Evolutionary conservation across 139 green algal species (phyloP), one percentile per base, ranked within the genome.

Genomic region (Edaphochlamys debaryana): DNA sequence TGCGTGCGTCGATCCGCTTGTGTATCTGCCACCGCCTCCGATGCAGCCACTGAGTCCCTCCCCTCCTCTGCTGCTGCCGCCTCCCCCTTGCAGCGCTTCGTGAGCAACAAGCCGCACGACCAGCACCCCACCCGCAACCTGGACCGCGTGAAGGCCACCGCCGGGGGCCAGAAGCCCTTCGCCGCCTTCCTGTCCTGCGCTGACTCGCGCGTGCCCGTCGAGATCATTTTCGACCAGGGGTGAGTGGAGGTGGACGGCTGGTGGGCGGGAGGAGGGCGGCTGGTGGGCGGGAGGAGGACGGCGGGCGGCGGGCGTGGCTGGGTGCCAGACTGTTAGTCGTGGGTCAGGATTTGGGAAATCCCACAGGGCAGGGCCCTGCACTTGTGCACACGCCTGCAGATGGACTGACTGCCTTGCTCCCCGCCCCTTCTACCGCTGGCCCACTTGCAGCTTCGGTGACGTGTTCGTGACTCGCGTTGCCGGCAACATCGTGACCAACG

Each of bases 341-440:
- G n/a, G n/a, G n/a, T n/a, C n/a, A n/a, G n/a, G n/a, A n/a, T n/a
- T n/a, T n/a, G n/a, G n/a, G n/a, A n/a, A n/a, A n/a, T n/a, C n/a
- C n/a, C n/a, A n/a, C n/a, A n/a, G n/a, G n/a, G n/a, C n/a, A n/a
- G n/a, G n/a, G n/a, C n/a, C n/a, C n/a, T n/a, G n/a, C n/a, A n/a
- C n/a, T n/a, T n/a, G n/a, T n/a, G n/a, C n/a, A n/a, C n/a, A n/a
- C n/a, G n/a, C n/a, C n/a, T 25, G 50, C 13, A 25, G 15, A 58
- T 17, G 50, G n/a, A n/a, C n/a, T n/a, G n/a, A n/a, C n/a, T n/a
- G n/a, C n/a, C n/a, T n/a, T n/a, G n/a, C n/a, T n/a, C n/a, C n/a
- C n/a, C n/a, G n/a, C n/a, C n/a, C n/a, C 88, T 96, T 97, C 79
- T 94, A 91, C 79, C 95, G 97, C 86, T 94, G 94, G 19, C 95